A percentile compares a stretch with the other conserved stretches of the same genome.
Conservation (phyloP, 805 yeast species). For the Candida cerambycidarum region DNA sequence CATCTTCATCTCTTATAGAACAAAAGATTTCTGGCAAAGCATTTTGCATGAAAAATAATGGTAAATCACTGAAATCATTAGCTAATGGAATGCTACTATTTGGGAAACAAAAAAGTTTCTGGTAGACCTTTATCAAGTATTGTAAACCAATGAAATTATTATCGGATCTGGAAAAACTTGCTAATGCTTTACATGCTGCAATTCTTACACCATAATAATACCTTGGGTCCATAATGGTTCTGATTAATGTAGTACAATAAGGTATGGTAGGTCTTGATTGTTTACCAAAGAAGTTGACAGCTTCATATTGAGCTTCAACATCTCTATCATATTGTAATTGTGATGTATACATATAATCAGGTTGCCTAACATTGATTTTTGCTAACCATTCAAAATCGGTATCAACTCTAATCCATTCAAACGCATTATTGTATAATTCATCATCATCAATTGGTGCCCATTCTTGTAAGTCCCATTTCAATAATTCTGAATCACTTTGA, state of each 20-base stretch:
- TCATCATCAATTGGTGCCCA: constrained; percentile 72
- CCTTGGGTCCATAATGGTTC: constrained; percentile 80
- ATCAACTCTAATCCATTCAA: constrained; percentile 97
- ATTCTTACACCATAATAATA: constrained; percentile 87
- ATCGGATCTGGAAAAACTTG: constrained; percentile 60
- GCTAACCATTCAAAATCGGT: constrained; percentile 98
- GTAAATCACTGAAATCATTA: constrained; percentile 75
- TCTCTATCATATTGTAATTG: constrained; percentile 94
- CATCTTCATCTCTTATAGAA: constrained; percentile 57
- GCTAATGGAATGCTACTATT: constrained; percentile 63
- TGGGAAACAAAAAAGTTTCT: constrained; percentile 69
- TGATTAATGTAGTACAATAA: constrained; percentile 71
- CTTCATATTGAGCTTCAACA: constrained; percentile 91
- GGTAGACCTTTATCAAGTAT: constrained; percentile 71
- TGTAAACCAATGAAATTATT: constrained; percentile 69
- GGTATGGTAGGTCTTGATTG: constrained; percentile 55
- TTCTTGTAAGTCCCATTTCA: constrained; percentile 72
- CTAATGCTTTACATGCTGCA: constrained; percentile 81
- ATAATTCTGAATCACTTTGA: constrained; percentile 56
- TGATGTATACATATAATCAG: constrained; percentile 92
- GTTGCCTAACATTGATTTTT: constrained; percentile 74
- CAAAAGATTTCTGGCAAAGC: constrained; percentile 66
- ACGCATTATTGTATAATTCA: constrained; percentile 73
- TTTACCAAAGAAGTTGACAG: constrained; percentile 69
- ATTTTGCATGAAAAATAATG: constrained; percentile 66